A percentile compares a stretch with the other conserved stretches of the same genome.
These are phyloP conservation scores for Urochloa ruziziensis DNA, from an alignment of 176 grass and related monocot genomes.

Conservation along the genomic window DNA sequence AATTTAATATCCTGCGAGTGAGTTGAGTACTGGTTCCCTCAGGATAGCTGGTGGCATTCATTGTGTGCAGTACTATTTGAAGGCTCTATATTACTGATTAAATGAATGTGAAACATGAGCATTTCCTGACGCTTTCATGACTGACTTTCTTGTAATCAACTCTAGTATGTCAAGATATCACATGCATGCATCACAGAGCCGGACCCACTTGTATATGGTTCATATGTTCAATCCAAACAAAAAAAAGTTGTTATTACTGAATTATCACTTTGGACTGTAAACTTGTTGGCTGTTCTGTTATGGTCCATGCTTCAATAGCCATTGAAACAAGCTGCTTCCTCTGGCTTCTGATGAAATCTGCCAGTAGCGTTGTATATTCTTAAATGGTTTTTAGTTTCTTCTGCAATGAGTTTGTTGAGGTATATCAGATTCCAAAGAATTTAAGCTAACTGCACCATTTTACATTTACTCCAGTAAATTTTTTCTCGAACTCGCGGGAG, in stretches of 20 bases:
- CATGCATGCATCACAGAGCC: background rate
- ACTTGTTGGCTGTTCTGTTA: background rate
- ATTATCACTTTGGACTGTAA: background rate
- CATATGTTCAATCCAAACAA: background rate
- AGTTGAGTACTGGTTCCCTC: background rate
- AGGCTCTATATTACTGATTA: background rate
- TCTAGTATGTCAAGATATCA: background rate
- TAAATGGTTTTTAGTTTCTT: background rate
- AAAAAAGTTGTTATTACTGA: background rate
- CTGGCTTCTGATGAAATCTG: background rate
- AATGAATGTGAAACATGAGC: background rate
- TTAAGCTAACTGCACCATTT: background rate
- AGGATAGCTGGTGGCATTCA: background rate
- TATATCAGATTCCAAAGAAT: background rate
- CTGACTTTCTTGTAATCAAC: background rate
- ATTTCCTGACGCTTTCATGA: background rate
- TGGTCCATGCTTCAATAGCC: background rate
- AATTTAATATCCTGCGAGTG: background rate
- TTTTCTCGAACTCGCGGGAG: no score
- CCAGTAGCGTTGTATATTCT: background rate
- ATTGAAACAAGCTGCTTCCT: background rate
- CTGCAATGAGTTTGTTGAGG: background rate
- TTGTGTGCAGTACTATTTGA: background rate
- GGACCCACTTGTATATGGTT: background rate
- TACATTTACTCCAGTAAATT: background rate